Evolutionary conservation across 805 yeast species (phyloP).

Genomic region (Hanseniaspora lindneri): DNA sequence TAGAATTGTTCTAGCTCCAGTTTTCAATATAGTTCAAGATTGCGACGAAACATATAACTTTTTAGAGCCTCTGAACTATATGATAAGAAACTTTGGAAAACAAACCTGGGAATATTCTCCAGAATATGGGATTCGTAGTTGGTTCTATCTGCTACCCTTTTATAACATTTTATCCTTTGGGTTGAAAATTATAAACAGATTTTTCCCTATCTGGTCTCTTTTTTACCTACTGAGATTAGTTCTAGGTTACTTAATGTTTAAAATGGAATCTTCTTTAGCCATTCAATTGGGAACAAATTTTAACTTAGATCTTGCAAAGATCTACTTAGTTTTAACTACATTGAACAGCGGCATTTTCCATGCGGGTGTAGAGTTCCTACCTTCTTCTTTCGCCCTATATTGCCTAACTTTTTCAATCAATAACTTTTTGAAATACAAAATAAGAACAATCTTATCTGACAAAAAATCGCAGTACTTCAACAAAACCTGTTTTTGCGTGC

Average conservation of each 20-base stretch:
- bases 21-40: constrained; percentile 61
- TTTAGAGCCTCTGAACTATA: constrained; percentile 82
- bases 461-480: constrained; percentile 22
- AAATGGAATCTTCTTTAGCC: constrained; percentile 45
- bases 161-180: constrained; percentile 19
- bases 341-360: constrained; percentile 76
- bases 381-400: constrained; percentile 65
- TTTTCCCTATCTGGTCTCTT: constrained; percentile 19
- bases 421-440: constrained; percentile 22
- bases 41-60: constrained; percentile 89
- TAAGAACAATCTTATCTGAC: constrained; percentile 1
- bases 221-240: constrained; percentile 46
- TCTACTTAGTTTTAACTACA: constrained; percentile 53
- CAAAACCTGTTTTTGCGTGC: constrained; percentile 24
- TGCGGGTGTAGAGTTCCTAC: constrained; percentile 75
- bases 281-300: constrained; percentile 30
- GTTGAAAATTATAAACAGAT: constrained; percentile 22
- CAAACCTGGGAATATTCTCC: constrained; percentile 97
- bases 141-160: constrained; percentile 54
- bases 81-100: constrained; percentile 73
- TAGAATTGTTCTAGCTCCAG: constrained; percentile 21
- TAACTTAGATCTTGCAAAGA: constrained; percentile 30
- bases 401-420: constrained; percentile 28
- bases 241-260: constrained; percentile 33
- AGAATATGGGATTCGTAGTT: constrained; percentile 73